Evolutionary conservation across 2,329 filamentous ascomycete species (phyloP).

Genomic region (Hypoxylon sp.): DNA sequence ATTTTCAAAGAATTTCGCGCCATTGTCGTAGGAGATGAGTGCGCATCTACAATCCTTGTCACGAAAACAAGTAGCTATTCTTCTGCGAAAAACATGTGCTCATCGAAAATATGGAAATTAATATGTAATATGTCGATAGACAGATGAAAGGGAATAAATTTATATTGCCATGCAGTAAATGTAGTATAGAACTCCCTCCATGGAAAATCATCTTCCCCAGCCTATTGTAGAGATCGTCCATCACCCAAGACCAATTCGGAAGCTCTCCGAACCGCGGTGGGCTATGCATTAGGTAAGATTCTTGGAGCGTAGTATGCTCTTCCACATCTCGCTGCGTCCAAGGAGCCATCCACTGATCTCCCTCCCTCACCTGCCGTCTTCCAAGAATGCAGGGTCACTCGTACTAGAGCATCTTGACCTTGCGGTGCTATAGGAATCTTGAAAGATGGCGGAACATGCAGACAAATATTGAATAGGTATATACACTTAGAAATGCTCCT

Average conservation of each 20-base stretch:
- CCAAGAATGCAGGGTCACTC: slow-evolving; percentile 21
- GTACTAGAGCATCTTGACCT: slow-evolving; percentile 16
- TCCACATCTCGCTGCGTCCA: slow-evolving; percentile 17
- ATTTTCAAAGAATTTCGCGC: not conserved
- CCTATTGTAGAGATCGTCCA: slow-evolving; percentile 31
- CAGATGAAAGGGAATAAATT: slow-evolving; percentile 37
- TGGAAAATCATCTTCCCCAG: slow-evolving; percentile 38
- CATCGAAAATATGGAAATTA: not conserved
- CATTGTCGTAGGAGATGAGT: not conserved
- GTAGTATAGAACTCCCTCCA: slow-evolving; percentile 31
- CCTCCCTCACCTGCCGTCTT: slow-evolving; percentile 13
- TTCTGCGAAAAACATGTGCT: not conserved
- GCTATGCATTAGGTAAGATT: slow-evolving; percentile 31
- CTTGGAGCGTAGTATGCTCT: slow-evolving; percentile 27
- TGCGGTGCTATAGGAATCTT: slow-evolving; percentile 26
- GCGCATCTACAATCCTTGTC: not conserved
- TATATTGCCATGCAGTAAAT: slow-evolving; percentile 42
- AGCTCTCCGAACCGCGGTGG: slow-evolving; percentile 24
- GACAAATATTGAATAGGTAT: slow-evolving; percentile 30
- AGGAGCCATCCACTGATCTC: slow-evolving; percentile 16
- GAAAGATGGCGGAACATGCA: slow-evolving; percentile 26
- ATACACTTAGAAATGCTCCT: slow-evolving; percentile 82
- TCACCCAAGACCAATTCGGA: slow-evolving; percentile 29
- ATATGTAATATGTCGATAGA: not conserved
- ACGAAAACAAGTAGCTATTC: not conserved